A percentile compares a stretch with the other conserved stretches of the same genome.
These are phyloP conservation scores for Melampsora larici-populina DNA, from an alignment of 1,284 basidiomycete species.

Conservation along the genomic window DNA sequence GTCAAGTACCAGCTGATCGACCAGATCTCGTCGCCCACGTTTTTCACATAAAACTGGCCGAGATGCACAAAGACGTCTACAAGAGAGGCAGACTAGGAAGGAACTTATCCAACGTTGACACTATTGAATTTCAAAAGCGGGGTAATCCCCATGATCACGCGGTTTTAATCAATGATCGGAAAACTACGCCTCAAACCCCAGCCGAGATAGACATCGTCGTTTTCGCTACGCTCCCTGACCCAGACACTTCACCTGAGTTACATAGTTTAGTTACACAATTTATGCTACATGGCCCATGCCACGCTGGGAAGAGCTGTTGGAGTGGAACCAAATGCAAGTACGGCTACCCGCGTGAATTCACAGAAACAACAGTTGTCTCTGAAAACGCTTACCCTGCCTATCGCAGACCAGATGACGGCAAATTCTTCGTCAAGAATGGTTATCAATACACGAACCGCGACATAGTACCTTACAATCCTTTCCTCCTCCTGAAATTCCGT, in stretches of 20 bases:
- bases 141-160: too few species aligned
- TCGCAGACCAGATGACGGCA: not conserved
- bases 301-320: not conserved
- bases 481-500: not conserved
- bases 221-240: too few species aligned
- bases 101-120: too few species aligned
- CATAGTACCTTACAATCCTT: constrained; percentile 16
- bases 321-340: too few species aligned
- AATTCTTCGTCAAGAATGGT: not conserved
- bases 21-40: not conserved
- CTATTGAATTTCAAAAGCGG: too few species aligned
- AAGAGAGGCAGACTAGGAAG: too few species aligned
- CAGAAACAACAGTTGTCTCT: not conserved
- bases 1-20: too few species aligned
- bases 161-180: too few species aligned
- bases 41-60: not conserved
- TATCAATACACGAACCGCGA: not conserved
- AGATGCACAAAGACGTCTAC: not conserved
- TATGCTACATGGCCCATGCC: constrained; percentile 16
- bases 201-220: too few species aligned
- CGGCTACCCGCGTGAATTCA: not conserved
- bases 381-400: not conserved
- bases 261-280: too few species aligned
- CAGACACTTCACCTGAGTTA: too few species aligned
- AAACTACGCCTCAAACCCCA: too few species aligned